These are phyloP conservation scores for Pseudophaeomoniella oleicola DNA, from an alignment of 2,329 filamentous ascomycete genomes.

Conservation along the genomic window DNA sequence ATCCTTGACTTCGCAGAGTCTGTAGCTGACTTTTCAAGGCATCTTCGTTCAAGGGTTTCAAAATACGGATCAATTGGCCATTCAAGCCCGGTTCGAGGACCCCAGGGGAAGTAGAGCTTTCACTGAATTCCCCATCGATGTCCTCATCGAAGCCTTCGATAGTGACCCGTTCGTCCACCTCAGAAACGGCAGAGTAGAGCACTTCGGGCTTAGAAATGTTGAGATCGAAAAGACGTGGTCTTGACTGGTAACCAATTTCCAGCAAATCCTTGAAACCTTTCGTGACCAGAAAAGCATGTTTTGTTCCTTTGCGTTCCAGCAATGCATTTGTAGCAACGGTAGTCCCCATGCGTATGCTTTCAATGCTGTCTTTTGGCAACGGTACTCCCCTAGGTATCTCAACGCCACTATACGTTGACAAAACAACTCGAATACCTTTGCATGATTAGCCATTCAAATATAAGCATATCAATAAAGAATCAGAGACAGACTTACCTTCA, in stretches of 20 bases:
- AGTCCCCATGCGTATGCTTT: slow-evolving; percentile 68
- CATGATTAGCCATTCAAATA: not conserved
- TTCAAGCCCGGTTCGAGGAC: not conserved
- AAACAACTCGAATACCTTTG: not conserved
- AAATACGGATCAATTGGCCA: slow-evolving; percentile 1
- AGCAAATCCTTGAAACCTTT: slow-evolving; percentile 78
- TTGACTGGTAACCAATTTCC: slow-evolving; percentile 77
- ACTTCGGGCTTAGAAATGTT: slow-evolving; percentile 76
- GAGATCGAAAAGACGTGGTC: slow-evolving; percentile 82
- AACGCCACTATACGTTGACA: not conserved
- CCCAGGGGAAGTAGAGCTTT: slow-evolving; percentile 1
- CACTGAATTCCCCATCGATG: slow-evolving; percentile 9
- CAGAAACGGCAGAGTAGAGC: slow-evolving; percentile 67
- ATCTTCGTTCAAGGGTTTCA: not conserved
- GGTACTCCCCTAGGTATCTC: slow-evolving; percentile 5
- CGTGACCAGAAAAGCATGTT: slow-evolving; percentile 74
- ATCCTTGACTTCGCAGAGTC: not conserved
- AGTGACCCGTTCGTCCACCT: slow-evolving; percentile 69
- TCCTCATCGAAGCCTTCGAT: slow-evolving; percentile 19
- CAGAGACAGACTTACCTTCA: slow-evolving; percentile 47
- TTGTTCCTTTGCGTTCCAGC: slow-evolving; percentile 77
- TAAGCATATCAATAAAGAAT: too few relatives aligned
- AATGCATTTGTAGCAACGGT: slow-evolving; percentile 83
- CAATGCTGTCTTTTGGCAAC: slow-evolving; percentile 8
- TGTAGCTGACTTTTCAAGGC: not conserved